Conservation (phyloP, 2,329 filamentous ascomycete genomes). For the Fusarium succisae region DNA sequence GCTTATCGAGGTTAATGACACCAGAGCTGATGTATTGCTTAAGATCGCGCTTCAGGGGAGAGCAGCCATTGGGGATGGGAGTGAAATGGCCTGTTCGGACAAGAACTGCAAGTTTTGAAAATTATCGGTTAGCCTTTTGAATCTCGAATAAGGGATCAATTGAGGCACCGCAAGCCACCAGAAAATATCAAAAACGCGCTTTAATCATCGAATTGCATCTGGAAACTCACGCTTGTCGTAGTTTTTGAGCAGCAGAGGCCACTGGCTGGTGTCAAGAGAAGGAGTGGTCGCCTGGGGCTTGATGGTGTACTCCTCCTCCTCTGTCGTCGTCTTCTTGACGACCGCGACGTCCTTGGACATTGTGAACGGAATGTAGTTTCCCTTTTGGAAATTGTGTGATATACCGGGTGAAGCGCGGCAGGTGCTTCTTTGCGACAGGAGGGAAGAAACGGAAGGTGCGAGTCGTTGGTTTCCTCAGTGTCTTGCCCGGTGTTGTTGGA, state of each 20-base stretch:
- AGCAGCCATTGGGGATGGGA: constrained; percentile 91
- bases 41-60: constrained; percentile 90
- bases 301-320: constrained; percentile 83
- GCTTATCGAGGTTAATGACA: constrained; percentile 90
- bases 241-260: constrained; percentile 95
- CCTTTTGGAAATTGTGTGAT: constrained; percentile 32
- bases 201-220: neutral
- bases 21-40: constrained; percentile 97
- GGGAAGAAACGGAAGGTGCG: constrained; percentile 40
- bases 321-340: constrained; percentile 47
- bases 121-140: constrained; percentile 27
- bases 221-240: constrained; percentile 82
- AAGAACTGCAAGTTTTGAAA: constrained; percentile 68
- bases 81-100: constrained; percentile 97
- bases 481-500: constrained; percentile 45
- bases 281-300: constrained; percentile 88
- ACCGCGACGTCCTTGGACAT: constrained; percentile 60
- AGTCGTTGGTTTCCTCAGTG: constrained; percentile 45
- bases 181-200: neutral
- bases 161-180: neutral
- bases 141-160: neutral
- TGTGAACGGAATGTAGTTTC: constrained; percentile 30
- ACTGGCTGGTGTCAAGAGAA: constrained; percentile 83
- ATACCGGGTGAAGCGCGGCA: constrained; percentile 42
- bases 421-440: constrained; percentile 39